Conservation (phyloP, 2,329 filamentous ascomycete species). For the Cercospora sp. region DNA sequence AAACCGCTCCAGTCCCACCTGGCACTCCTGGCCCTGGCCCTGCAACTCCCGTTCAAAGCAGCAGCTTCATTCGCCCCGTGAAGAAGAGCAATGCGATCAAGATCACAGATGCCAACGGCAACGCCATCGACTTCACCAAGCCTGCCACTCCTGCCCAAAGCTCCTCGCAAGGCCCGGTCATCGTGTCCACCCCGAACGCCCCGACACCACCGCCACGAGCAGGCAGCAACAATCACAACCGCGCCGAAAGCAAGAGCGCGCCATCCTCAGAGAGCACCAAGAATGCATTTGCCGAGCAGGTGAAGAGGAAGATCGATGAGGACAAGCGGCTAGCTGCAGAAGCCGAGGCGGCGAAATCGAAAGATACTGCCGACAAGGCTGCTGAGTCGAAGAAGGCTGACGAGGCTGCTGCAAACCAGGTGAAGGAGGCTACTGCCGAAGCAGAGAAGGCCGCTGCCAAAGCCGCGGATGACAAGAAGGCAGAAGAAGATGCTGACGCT, state of each 20-base stretch:
- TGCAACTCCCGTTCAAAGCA: slow-evolving; percentile 39
- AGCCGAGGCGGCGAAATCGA: slow-evolving; percentile 59
- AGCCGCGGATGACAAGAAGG: slow-evolving; percentile 47
- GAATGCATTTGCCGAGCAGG: slow-evolving; percentile 65
- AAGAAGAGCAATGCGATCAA: slow-evolving; percentile 74
- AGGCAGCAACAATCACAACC: slow-evolving; percentile 65
- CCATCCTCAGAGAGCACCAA: slow-evolving; percentile 71
- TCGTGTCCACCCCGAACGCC: slow-evolving; percentile 73
- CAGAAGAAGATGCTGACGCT: slow-evolving; percentile 36
- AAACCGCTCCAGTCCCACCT: slow-evolving; percentile 61
- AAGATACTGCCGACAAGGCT: slow-evolving; percentile 41
- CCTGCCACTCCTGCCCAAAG: slow-evolving; percentile 58
- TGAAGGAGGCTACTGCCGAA: slow-evolving; percentile 39
- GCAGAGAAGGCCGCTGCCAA: slow-evolving; percentile 53
- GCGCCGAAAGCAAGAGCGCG: slow-evolving; percentile 73
- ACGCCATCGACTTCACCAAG: slow-evolving; percentile 67
- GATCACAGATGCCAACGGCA: slow-evolving; percentile 82
- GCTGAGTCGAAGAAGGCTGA: slow-evolving; percentile 49
- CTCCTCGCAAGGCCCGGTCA: slow-evolving; percentile 60
- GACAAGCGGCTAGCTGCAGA: slow-evolving; percentile 46
- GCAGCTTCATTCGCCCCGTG: slow-evolving; percentile 62
- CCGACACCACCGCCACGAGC: slow-evolving; percentile 72
- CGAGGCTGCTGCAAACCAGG: slow-evolving; percentile 42
- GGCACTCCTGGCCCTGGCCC: slow-evolving; percentile 22
- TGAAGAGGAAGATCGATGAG: slow-evolving; percentile 55